These are phyloP conservation scores for Tolypocladium pustulatum DNA, from an alignment of 2,329 filamentous ascomycete species.

Conservation along the genomic window DNA sequence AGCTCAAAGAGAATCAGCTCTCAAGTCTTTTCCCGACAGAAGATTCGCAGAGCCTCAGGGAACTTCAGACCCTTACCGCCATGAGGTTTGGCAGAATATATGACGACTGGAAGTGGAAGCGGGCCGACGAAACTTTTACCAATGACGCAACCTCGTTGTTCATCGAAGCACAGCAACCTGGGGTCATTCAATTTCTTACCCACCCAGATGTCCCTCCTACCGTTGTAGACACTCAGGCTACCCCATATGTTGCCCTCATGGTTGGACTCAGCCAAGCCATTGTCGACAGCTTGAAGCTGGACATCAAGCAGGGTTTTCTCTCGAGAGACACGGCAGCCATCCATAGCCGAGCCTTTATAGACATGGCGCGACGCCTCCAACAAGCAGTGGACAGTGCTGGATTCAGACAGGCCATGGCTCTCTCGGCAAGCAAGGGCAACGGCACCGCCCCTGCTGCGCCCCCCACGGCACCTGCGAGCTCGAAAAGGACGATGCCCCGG, in stretches of 20 bases:
- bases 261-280: not conserved
- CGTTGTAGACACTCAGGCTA: not conserved
- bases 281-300: not conserved
- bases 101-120: not conserved
- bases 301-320: not conserved
- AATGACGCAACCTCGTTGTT: not conserved
- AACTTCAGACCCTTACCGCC: not conserved
- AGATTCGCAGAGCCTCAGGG: not conserved
- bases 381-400: not conserved
- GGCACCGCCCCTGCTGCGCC: not conserved
- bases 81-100: not conserved
- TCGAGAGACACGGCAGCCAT: not conserved
- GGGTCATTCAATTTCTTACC: not conserved
- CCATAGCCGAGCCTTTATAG: too few species aligned
- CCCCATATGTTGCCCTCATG: not conserved
- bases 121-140: accelerated
- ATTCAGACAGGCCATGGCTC: not conserved
- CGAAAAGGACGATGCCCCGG: not conserved
- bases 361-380: not conserved
- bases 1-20: not conserved
- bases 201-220: not conserved
- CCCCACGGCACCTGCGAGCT: not conserved
- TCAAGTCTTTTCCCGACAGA: not conserved
- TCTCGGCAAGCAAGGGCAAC: too few species aligned
- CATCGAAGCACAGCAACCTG: not conserved